Evolutionary conservation across 1,284 basidiomycete species (phyloP).

Genomic region (Irpex sp.): DNA sequence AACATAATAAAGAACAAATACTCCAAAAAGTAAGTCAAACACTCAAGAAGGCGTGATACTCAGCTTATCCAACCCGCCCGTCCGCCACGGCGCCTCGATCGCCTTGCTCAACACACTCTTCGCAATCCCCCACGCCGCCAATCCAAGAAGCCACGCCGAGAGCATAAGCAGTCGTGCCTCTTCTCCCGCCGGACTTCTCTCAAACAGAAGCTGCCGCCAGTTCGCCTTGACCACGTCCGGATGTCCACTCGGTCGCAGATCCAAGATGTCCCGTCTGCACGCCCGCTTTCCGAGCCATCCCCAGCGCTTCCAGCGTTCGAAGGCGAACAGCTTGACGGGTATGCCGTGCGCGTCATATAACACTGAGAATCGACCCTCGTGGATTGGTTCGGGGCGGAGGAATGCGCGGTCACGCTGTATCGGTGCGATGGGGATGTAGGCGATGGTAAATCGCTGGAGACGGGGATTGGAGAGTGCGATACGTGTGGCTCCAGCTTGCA

Average conservation of each 20-base stretch:
- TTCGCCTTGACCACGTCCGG: slow-evolving; percentile 31
- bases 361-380: slow-evolving; percentile 53
- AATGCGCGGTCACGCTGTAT: slow-evolving; percentile 26
- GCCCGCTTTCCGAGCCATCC: slow-evolving; percentile 14
- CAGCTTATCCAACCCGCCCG: neutral
- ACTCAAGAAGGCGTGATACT: neutral
- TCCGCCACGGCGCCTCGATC: neutral
- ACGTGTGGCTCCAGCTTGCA: slow-evolving; percentile 51
- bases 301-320: slow-evolving; percentile 44
- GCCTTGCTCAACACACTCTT: slow-evolving; percentile 8
- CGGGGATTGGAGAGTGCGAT: slow-evolving; percentile 65
- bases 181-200: slow-evolving; percentile 62
- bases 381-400: slow-evolving; percentile 28
- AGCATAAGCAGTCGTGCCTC: slow-evolving; percentile 62
- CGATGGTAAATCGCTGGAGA: slow-evolving; percentile 55
- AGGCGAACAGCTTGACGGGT: slow-evolving; percentile 36
- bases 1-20: neutral
- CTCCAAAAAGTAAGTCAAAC: neutral
- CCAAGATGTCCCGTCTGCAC: slow-evolving; percentile 35
- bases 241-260: slow-evolving; percentile 45
- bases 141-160: slow-evolving; percentile 46
- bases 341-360: slow-evolving; percentile 39
- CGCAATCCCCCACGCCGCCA: slow-evolving; percentile 55
- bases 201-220: slow-evolving; percentile 42
- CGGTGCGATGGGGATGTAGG: slow-evolving; percentile 48